Evolutionary conservation across 108 stramenopile species (phyloP).

Genomic region (Cyclotella cryptica): DNA sequence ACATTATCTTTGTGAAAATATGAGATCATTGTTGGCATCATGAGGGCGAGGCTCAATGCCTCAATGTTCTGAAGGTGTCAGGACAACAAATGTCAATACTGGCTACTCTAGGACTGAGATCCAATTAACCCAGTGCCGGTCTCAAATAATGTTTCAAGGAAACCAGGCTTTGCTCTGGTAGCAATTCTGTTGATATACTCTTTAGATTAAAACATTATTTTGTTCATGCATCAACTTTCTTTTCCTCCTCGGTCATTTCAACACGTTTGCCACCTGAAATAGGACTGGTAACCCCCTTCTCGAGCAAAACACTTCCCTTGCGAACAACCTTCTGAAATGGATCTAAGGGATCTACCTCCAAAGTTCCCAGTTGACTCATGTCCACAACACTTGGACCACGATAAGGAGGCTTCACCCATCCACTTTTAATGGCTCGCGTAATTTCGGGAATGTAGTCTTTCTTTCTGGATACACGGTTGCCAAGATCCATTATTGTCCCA

Average conservation of each 20-base stretch:
- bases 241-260: not conserved
- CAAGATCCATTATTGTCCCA: constrained; percentile 59
- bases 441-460: constrained; percentile 70
- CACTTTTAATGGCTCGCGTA: constrained; percentile 53
- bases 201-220: not conserved
- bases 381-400: constrained; percentile 40
- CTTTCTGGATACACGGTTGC: constrained; percentile 59
- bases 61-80: too few species aligned
- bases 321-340: constrained; percentile 48
- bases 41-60: too few species aligned
- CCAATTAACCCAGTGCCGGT: too few species aligned
- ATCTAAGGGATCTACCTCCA: constrained; percentile 63
- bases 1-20: too few species aligned
- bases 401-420: constrained; percentile 51
- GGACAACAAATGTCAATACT: too few species aligned
- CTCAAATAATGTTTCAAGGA: too few species aligned
- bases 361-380: constrained; percentile 33
- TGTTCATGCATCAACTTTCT: constrained; percentile 11
- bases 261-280: not conserved
- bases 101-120: too few species aligned
- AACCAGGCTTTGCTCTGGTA: too few species aligned
- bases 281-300: not conserved
- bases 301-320: constrained; percentile 24
- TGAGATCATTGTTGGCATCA: too few species aligned
- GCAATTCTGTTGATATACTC: too few species aligned